Percentiles rank a stretch among this genome's conserved stretches.
Evolutionary conservation across 2,329 filamentous ascomycete genomes (phyloP).

Genomic region (Mariannaea elegans): DNA sequence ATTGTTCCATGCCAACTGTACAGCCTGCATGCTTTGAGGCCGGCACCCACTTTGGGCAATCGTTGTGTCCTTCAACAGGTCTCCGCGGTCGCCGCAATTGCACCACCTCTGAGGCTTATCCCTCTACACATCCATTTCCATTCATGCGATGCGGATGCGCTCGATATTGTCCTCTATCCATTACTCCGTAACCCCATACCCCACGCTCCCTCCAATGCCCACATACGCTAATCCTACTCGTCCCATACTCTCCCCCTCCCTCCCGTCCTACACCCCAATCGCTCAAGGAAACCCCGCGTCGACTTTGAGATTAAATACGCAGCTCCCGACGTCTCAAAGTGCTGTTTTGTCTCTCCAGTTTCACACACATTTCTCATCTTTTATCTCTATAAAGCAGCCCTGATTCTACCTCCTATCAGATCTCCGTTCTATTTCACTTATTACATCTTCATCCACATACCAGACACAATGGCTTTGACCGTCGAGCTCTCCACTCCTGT

Average conservation of each 20-base stretch:
- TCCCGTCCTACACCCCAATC: slow-evolving; percentile 8
- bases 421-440: slow-evolving; percentile 27
- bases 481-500: slow-evolving; percentile 74
- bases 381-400: slow-evolving; percentile 28
- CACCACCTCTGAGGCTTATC: not conserved
- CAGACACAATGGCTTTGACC: slow-evolving; percentile 50
- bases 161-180: not conserved
- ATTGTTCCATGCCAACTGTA: too few species aligned
- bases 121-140: not conserved
- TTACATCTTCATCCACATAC: slow-evolving; percentile 24
- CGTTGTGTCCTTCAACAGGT: too few species aligned
- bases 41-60: too few species aligned
- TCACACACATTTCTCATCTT: slow-evolving; percentile 33
- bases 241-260: slow-evolving; percentile 13
- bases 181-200: slow-evolving; percentile 9
- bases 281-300: slow-evolving; percentile 33
- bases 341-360: slow-evolving; percentile 32
- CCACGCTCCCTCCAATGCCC: not conserved
- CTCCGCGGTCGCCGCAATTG: too few species aligned
- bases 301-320: slow-evolving; percentile 40
- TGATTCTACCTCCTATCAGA: slow-evolving; percentile 31
- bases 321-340: slow-evolving; percentile 28
- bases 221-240: slow-evolving; percentile 2
- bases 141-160: not conserved
- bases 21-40: too few species aligned